Percentiles rank a stretch among this genome's conserved stretches.
These are phyloP conservation scores for Candida methanosorbosa DNA, from an alignment of 805 yeast species.

Conservation along the genomic window DNA sequence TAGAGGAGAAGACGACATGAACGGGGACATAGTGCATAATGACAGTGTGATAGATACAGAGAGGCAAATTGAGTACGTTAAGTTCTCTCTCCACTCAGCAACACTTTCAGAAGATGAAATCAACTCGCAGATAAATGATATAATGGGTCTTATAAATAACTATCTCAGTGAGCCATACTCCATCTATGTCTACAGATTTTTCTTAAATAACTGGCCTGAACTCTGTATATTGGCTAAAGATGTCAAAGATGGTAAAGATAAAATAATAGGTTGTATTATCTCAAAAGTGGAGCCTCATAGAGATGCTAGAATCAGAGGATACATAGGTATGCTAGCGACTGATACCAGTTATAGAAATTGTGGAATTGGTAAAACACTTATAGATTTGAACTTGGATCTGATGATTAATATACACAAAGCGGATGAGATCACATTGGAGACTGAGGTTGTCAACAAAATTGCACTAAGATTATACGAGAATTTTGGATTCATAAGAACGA, in stretches of 20 bases:
- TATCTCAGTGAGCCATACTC: conserved; percentile 94
- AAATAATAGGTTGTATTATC: conserved; percentile 74
- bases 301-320: conserved; percentile 69
- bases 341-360: conserved; percentile 59
- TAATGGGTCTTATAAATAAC: conserved; percentile 50
- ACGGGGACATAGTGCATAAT: no score
- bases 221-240: conserved; percentile 60
- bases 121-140: conserved; percentile 36
- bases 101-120: no score
- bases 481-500: conserved; percentile 27
- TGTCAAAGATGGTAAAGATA: conserved; percentile 11
- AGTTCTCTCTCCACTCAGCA: no score
- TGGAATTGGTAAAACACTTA: conserved; percentile 76
- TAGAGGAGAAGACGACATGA: no score
- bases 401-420: conserved; percentile 57
- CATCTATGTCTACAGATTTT: conserved; percentile 84
- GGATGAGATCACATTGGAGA: conserved; percentile 90
- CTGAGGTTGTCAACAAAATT: conserved; percentile 67
- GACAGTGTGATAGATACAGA: no score
- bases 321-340: conserved; percentile 94
- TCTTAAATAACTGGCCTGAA: conserved; percentile 86
- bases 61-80: no score
- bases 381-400: conserved; percentile 47
- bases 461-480: conserved; percentile 28
- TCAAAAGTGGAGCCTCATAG: conserved; percentile 77